phyloP scores from a whole-genome alignment of 2,329 filamentous ascomycete genomes.

The Delphinella strobiligena region DNA sequence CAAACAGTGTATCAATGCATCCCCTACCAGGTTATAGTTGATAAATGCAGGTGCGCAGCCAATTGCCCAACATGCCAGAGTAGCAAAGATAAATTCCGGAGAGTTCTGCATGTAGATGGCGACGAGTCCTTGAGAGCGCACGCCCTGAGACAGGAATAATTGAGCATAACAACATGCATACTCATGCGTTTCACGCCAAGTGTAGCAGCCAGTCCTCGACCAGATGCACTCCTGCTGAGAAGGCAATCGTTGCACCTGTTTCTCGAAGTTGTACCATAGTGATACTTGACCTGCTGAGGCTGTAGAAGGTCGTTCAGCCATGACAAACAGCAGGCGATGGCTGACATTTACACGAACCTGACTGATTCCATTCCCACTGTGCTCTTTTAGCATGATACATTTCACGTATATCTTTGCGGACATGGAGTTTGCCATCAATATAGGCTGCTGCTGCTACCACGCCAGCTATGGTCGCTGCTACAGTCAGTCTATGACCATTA shows the following conservation, averaged over 20 bases:
- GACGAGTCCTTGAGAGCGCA: constrained; percentile 21
- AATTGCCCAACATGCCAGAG: constrained; percentile 17
- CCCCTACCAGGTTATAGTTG: constrained; percentile 24
- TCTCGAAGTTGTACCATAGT: constrained; percentile 55
- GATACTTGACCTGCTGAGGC: constrained; percentile 43
- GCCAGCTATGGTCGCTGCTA: constrained; percentile 11
- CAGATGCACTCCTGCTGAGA: constrained; percentile 46
- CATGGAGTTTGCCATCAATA: constrained; percentile 56
- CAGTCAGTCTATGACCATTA: no score
- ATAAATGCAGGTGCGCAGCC: constrained; percentile 23
- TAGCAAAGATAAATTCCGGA: constrained; percentile 22
- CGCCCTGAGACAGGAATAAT: constrained; percentile 39
- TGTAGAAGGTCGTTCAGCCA: neutral
- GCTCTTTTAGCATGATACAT: constrained; percentile 33
- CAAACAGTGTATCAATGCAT: constrained; percentile 23
- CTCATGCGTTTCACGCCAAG: constrained; percentile 45
- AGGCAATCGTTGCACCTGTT: constrained; percentile 25
- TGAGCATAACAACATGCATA: constrained; percentile 49
- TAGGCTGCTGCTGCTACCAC: constrained; percentile 40
- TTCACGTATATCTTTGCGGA: constrained; percentile 46
- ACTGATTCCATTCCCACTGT: constrained; percentile 34
- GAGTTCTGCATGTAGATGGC: constrained; percentile 23
- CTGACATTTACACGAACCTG: no score
- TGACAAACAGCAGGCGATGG: neutral
- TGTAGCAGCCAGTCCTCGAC: constrained; percentile 51